These are phyloP conservation scores for Pythium scleroteichum DNA, from an alignment of 352 stramenopile species.

Conservation along the genomic window DNA sequence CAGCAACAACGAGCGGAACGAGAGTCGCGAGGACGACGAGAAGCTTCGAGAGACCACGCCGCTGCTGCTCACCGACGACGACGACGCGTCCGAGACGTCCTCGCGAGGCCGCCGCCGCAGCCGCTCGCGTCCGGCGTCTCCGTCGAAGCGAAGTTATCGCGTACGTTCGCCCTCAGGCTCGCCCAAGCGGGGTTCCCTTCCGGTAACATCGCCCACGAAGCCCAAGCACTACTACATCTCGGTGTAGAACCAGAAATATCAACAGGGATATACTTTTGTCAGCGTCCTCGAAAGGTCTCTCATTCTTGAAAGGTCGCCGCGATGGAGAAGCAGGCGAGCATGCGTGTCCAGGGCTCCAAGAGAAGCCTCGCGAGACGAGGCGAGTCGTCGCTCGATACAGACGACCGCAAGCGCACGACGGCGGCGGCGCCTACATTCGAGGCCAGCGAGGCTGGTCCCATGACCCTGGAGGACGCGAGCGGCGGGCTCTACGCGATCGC, in stretches of 20 bases:
- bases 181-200: constrained; percentile 12
- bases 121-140: constrained; percentile 16
- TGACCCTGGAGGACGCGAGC: background rate
- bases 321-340: constrained; percentile 22
- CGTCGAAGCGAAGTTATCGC: constrained; percentile 8
- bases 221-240: constrained; percentile 19
- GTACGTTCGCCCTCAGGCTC: constrained; percentile 24
- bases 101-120: constrained; percentile 8
- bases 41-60: constrained; percentile 7
- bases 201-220: background rate
- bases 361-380: constrained; percentile 7
- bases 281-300: no score
- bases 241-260: constrained; percentile 1
- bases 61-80: background rate
- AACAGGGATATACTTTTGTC: background rate
- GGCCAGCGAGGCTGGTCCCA: background rate
- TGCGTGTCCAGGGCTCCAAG: constrained; percentile 15
- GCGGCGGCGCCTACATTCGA: background rate
- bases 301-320: constrained; percentile 15
- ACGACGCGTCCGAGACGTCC: background rate
- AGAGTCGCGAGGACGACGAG: constrained; percentile 30
- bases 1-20: constrained; percentile 38
- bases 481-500: background rate
- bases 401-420: constrained; percentile 11
- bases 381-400: background rate